Evolutionary conservation across 2,329 filamentous ascomycete genomes (phyloP).

Genomic region (Diaporthe citri): DNA sequence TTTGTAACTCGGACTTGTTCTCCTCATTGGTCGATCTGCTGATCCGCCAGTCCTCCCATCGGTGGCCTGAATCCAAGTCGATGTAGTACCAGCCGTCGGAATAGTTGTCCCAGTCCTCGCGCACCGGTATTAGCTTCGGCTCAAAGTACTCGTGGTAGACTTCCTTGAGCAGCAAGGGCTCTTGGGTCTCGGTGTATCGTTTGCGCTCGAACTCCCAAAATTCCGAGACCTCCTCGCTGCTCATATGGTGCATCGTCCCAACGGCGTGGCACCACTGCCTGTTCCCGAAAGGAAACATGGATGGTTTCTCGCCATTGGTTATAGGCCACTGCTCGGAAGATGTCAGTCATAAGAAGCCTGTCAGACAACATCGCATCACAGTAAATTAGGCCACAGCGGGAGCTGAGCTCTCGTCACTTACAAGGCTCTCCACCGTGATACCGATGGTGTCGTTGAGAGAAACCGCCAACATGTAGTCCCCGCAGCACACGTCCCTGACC

Average conservation of each 20-base stretch:
- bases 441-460: constrained; percentile 62
- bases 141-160: constrained; percentile 61
- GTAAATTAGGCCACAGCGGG: neutral
- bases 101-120: constrained; percentile 67
- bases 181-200: constrained; percentile 46
- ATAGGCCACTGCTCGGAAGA: constrained; percentile 58
- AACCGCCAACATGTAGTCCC: constrained; percentile 63
- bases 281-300: constrained; percentile 60
- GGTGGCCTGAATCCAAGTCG: constrained; percentile 45
- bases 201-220: constrained; percentile 65
- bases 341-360: neutral
- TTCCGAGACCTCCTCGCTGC: constrained; percentile 61
- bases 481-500: constrained; percentile 60
- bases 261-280: constrained; percentile 69
- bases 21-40: constrained; percentile 50
- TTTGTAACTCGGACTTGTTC: constrained; percentile 52
- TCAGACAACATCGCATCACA: neutral
- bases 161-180: constrained; percentile 59
- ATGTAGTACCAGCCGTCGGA: constrained; percentile 60
- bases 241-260: constrained; percentile 68
- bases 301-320: constrained; percentile 68
- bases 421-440: constrained; percentile 56
- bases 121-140: constrained; percentile 52
- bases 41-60: constrained; percentile 50
- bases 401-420: constrained; percentile 47